A percentile compares a stretch with the other conserved stretches of the same genome.
These are phyloP conservation scores for Pythium plurisporium DNA, from an alignment of 352 stramenopile genomes.

Conservation along the genomic window DNA sequence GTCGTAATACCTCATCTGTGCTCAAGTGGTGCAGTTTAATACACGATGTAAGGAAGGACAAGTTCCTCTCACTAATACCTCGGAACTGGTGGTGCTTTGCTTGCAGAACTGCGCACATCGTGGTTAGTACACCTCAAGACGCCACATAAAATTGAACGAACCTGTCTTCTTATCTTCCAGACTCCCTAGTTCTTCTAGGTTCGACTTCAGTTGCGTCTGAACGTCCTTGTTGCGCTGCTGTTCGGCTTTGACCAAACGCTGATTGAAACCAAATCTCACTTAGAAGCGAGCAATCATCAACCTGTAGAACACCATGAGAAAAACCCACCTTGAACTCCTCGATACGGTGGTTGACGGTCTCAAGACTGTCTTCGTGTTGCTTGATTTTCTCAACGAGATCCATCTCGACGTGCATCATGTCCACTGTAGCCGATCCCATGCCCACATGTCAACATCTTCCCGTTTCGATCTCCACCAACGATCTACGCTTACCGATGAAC, in stretches of 20 bases:
- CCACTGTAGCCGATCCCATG: constrained; percentile 30
- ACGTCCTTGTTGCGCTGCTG: constrained; percentile 34
- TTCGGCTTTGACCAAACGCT: constrained; percentile 46
- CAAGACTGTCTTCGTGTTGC: constrained; percentile 52
- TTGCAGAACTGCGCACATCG: constrained; percentile 31
- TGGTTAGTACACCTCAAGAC: not conserved
- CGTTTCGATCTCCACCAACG: too few species aligned
- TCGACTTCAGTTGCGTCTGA: constrained; percentile 24
- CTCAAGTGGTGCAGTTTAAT: too few species aligned
- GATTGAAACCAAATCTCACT: not conserved
- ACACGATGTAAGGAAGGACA: too few species aligned
- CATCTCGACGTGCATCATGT: constrained; percentile 79
- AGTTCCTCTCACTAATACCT: not conserved
- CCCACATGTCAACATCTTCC: not conserved
- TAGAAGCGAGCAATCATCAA: not conserved
- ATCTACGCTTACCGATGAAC: constrained; percentile 64
- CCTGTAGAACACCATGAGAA: not conserved
- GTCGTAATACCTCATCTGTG: not conserved
- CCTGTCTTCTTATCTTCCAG: constrained; percentile 46
- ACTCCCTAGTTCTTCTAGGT: constrained; percentile 25
- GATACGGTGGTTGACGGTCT: constrained; percentile 36
- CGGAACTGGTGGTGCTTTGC: constrained; percentile 27
- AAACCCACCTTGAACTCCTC: constrained; percentile 46
- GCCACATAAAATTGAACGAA: constrained; percentile 7
- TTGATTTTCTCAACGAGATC: constrained; percentile 65